Evolutionary conservation across 2,329 filamentous ascomycete genomes (phyloP), one percentile per base, ranked within the genome.

Genomic region (Claviceps quebecensis): DNA sequence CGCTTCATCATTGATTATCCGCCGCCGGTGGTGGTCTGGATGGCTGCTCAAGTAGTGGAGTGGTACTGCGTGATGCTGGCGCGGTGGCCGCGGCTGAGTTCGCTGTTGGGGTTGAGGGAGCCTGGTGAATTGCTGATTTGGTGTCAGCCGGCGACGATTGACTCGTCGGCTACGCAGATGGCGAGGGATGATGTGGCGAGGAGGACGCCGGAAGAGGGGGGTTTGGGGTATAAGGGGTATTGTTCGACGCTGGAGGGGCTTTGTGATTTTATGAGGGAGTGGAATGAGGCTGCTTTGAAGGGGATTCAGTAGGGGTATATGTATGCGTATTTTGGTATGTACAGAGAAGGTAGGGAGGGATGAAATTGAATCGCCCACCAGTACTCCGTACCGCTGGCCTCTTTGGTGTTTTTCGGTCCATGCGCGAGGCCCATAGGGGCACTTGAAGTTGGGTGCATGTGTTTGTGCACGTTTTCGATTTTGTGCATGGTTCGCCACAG

Each of bases 161-260:
- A 59, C 5, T 65, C 69, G 13, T 56, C 63, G 4, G 58, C 65
- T 23, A 66, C 70, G 49, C 59, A 63, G 37, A 54, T 72, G 5
- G 61, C 67, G 4, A 65, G 68, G 39, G 69, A 72, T 51, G 56
- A 56, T 11, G 57, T 60, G 45, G 71, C 71, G 5, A 61, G 63
- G 55, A 66, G 56, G 55, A 56, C 58, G 5, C 61, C 68, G 1
- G 63, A 62, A 36, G 63, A 70, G 8, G 71, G 71, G 0, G 71
- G 71, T 0, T 54, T 75, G 29, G 72, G 69, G 11, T 73, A 73
- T 48, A 51, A 50, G 47, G 63, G 60, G 3, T 61, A 61, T 7
- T 67, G 62, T 45, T 68, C 59, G 11, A 68, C 65, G 4, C 53
- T 74, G 22, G 68, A 73, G 56, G 71, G 70, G 0, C 57, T 72